A percentile compares a stretch with the other conserved stretches of the same genome.
Conservation (phyloP, 345 rosid genomes). For the Hibiscus tridactylites region DNA sequence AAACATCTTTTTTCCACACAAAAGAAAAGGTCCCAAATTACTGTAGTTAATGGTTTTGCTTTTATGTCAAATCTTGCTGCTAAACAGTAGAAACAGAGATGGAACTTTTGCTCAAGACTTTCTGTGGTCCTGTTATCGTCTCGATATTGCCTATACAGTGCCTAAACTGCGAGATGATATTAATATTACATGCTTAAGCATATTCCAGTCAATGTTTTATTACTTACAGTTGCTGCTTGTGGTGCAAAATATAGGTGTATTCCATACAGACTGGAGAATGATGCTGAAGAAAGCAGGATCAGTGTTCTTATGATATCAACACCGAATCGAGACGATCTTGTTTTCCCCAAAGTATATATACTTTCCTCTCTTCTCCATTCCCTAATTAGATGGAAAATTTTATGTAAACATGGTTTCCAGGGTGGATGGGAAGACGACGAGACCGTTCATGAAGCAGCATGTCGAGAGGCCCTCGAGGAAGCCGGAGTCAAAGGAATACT, state of each 20-base stretch:
- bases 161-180: no score
- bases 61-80: no score
- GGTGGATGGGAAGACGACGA: conserved; percentile 99
- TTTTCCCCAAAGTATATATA: conserved; percentile 40
- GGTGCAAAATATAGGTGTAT: conserved; percentile 30
- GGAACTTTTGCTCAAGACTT: no score
- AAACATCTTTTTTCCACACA: no score
- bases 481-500: conserved; percentile 85
- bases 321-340: conserved; percentile 44
- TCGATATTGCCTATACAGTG: no score
- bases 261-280: conserved; percentile 30
- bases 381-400: not conserved
- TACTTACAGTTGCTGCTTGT: not conserved
- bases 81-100: no score
- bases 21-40: no score
- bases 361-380: no score
- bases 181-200: no score
- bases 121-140: no score
- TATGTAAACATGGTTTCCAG: conserved; percentile 21
- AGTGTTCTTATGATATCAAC: conserved; percentile 51
- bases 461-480: conserved; percentile 90
- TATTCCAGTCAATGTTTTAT: no score
- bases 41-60: not conserved
- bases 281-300: conserved; percentile 18
- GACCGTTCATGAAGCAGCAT: conserved; percentile 73